Percentiles rank a stretch among this genome's conserved stretches.
phyloP scores from a whole-genome alignment of 2,329 filamentous ascomycete species.

The Fusarium neocosmosporiellum region DNA sequence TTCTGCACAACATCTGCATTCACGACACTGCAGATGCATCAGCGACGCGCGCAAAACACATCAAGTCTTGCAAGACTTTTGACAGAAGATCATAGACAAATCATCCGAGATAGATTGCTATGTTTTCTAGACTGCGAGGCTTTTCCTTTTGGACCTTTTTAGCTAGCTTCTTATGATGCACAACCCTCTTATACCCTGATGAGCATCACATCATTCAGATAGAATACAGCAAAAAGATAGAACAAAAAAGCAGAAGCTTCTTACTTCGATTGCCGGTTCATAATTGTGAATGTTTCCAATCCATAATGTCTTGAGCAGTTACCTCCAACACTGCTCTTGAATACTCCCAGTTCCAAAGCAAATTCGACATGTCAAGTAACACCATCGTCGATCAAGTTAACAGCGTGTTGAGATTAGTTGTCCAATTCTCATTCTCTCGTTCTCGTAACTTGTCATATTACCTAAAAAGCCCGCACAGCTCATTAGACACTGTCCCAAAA shows the following conservation, averaged over 20 bases:
- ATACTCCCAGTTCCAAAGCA: background rate
- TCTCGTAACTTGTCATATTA: background rate
- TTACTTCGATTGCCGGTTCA: background rate
- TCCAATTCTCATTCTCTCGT: background rate
- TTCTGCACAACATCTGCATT: conserved; percentile 27
- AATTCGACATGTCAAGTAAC: background rate
- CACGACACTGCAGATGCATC: conserved; percentile 31
- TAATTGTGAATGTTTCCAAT: background rate
- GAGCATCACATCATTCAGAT: conserved; percentile 44
- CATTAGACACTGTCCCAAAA: background rate
- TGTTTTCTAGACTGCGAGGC: conserved; percentile 22
- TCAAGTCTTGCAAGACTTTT: conserved; percentile 7
- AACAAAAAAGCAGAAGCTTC: conserved; percentile 14
- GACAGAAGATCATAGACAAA: conserved; percentile 20
- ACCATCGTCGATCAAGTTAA: background rate
- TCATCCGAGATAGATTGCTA: conserved; percentile 15
- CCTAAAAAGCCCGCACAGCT: conserved; percentile 2
- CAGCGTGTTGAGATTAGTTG: background rate
- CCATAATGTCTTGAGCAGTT: background rate
- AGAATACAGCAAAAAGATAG: conserved; percentile 32
- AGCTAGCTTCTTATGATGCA: conserved; percentile 38
- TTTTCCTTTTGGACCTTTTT: conserved; percentile 24
- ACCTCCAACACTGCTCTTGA: background rate
- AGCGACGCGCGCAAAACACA: conserved; percentile 10
- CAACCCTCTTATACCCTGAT: conserved; percentile 45